Base-by-base conservation (phyloP, 345 rosid species). In the Iberis pinnata region DNA sequence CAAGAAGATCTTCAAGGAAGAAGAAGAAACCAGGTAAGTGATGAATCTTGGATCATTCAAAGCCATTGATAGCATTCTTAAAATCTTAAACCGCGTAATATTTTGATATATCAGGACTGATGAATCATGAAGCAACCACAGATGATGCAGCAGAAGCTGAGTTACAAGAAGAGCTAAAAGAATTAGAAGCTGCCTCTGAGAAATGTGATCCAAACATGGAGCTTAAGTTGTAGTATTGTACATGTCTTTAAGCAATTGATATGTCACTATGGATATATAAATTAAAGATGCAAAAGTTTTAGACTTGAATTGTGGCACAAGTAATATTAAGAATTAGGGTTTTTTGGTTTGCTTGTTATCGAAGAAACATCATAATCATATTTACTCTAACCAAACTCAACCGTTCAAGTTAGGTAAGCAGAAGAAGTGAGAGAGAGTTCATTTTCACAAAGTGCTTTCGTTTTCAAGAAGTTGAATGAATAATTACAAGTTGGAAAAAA, bases 21-120 rank as follows among this genome's bases (percentile, higher is more conserved):
- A 75, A 58, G 37, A 80, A 64, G 56, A 73, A 71, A 50, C 53
- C 76, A 64, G 83, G 88, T 72, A 39, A 47, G 57, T 39, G 53
- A 50, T 2, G n/a, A 32, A 25, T 38, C 32, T 8, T 49, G 45
- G 17, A 33, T 36, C 47, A 43, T 49, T 26, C 41, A 25, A 41
- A 49, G 18, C 44, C 62, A 16, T 19, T 48, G 33, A 56, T n/a
- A n/a, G n/a, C 37, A 27, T 12, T 12, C 22, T 11, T 32, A 35
- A 14, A 14, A 35, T 58, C 29, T 16, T 44, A 31, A 55, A 24
- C 56, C 3, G 15, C n/a, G 37, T 49, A 29, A 13, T 12, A 8
- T 50, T 36, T 6, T 67, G 27, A 44, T 39, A 44, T 39, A 16
- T 53, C 50, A 67, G 71, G 50, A 53, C 10, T 53, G 43, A 33